Base-by-base conservation (phyloP, 148 eudicot species). In the Camellia japonica region DNA sequence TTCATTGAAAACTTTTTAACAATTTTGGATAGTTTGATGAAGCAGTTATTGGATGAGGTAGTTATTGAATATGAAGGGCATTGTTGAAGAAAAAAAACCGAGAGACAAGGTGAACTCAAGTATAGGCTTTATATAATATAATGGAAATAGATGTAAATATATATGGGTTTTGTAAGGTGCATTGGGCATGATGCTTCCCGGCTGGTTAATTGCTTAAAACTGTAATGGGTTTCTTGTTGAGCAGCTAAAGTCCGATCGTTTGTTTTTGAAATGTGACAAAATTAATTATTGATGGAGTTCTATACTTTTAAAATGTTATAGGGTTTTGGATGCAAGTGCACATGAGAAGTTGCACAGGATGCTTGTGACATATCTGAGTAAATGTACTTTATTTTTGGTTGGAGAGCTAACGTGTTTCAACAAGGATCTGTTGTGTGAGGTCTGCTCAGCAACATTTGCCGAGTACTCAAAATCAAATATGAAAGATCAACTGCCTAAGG, bases 401-500 rank as follows among this genome's bases (percentile, higher is more conserved):
- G 90, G 81, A 68, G 92, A 90, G 62, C 60, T 81, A 18, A 79
- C 62, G 47, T 20, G 14, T 78, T 85, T 89, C 75, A 30, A 30
- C 38, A 30, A 30, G 38, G 38, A 30, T 30, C 38, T 30, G 38
- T 30, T 30, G 38, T 30, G 38, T 30, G 38, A 30, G 38, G 38
- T 30, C 38, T 30, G 38, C 38, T 30, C 38, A 1, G 38, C 38
- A 82, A 86, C 90, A 77, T 83, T 93, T 77, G 69, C 76, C 7
- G 93, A 89, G 79, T 86, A 88, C 81, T 79, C 73, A 38, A 81
- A 81, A 74, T 87, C 93, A 56, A 79, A 77, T 30, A 1, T 90
- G 83, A 86, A 87, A 70, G 90, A 84, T 87, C 88, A 85, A 80
- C 20, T 85, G 59, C 44, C 41, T 47, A 89, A 93, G 95, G 98